Base-by-base conservation (phyloP, 169 alveolate genomes). In the Theileria parva region DNA sequence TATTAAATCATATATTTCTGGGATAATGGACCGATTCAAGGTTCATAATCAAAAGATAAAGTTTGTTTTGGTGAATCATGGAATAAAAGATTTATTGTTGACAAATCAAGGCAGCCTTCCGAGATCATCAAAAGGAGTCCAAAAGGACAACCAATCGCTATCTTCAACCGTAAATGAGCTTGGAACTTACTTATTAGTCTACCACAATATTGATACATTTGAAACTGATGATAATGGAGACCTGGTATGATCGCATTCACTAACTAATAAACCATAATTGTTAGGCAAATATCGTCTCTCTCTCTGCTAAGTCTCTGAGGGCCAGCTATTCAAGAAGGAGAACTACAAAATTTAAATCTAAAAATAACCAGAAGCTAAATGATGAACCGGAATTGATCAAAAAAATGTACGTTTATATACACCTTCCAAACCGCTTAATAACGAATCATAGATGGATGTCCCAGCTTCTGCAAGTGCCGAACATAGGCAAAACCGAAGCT, bases 401-500 rank as follows among this genome's bases (percentile, higher is more conserved):
- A 6, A 64, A 68, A 21, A 76, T 76, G 89, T 83, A 76, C 2
- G 85, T 63, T 13, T 17, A 37, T 6, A 37, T 8, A 37, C 48
- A 37, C 8, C 32, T 2, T 57, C 34, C 4, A 21, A 57, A 61
- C 50, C 7, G 27, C 19, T 25, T 23, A 27, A 15, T 2, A n/a
- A 61, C 7, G 9, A n/a, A 61, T 8, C 21, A 55, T 73, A 85
- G 91, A 63, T 85, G 91, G 91, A 32, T 85, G 15, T 67, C 81
- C 15, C 91, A 85, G 53, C 79, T 85, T 13, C 68, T 70, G 57
- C 91, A 85, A 53, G 78, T 85, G 57, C 91, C 91, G 0, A 85
- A 78, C 27, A 37, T 85, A 11, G 91, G 91, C 5, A 72, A 28
- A 76, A 74, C 59, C 11, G 84, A 79, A 19, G 91, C 91, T 5